Evolutionary conservation across 1,284 basidiomycete genomes (phyloP).

Genomic region (Austroboletus niveus): DNA sequence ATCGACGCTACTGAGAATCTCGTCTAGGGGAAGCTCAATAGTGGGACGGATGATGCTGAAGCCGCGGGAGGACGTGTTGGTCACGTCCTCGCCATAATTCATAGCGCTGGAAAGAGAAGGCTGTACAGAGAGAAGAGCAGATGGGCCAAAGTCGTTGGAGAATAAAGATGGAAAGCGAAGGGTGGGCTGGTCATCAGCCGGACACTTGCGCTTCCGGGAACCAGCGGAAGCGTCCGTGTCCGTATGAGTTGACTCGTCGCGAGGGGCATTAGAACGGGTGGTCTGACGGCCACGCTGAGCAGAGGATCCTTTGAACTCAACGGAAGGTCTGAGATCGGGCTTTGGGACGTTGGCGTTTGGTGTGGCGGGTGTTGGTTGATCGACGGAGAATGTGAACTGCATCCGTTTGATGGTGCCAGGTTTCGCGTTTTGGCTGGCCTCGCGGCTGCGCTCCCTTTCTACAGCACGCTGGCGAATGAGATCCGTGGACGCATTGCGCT

Average conservation of each 20-base stretch:
- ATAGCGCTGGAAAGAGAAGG: conserved; percentile 62
- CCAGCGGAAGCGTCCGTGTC: conserved; percentile 34
- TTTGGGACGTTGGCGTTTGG: conserved; percentile 49
- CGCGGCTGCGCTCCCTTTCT: conserved; percentile 75
- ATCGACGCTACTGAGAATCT: conserved; percentile 49
- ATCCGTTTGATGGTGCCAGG: conserved; percentile 76
- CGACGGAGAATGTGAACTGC: conserved; percentile 82
- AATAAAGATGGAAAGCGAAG: conserved; percentile 71
- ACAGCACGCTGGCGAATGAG: conserved; percentile 73
- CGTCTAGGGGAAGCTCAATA: conserved; percentile 77
- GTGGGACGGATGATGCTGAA: conserved; percentile 72
- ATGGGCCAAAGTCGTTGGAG: conserved; percentile 68
- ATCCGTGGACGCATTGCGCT: conserved; percentile 67
- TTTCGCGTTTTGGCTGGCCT: conserved; percentile 58
- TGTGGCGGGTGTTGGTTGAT: conserved; percentile 55
- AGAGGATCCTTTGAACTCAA: conserved; percentile 57
- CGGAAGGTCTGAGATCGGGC: conserved; percentile 65
- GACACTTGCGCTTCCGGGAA: conserved; percentile 38
- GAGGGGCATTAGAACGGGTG: conserved; percentile 33
- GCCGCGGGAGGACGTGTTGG: conserved; percentile 43
- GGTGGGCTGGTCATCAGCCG: conserved; percentile 23
- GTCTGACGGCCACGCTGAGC: conserved; percentile 39
- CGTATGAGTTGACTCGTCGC: conserved; percentile 26
- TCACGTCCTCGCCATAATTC: conserved; percentile 73
- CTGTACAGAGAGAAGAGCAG: conserved; percentile 67